Conservation (phyloP, 129 eudicot species). For the Lonicera japonica region DNA sequence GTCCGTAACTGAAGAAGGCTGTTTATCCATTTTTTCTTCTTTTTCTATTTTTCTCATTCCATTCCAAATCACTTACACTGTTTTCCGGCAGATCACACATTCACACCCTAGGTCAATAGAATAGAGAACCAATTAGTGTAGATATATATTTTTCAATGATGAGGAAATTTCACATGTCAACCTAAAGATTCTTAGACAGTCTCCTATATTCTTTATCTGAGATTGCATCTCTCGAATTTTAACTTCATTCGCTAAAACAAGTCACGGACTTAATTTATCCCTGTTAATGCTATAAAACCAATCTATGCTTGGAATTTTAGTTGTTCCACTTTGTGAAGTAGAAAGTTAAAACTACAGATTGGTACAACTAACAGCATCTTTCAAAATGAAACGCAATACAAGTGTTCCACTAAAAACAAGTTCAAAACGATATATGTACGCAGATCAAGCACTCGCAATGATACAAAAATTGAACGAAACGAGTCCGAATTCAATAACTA, state of each 20-base stretch:
- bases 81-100: neutral
- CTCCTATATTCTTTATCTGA: neutral
- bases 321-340: neutral
- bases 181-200: neutral
- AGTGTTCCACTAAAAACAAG: too few species aligned
- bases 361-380: neutral
- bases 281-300: neutral
- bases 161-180: too few species aligned
- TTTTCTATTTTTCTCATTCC: too few species aligned
- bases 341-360: neutral
- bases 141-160: neutral
- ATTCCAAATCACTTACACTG: too few species aligned
- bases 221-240: neutral
- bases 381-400: neutral
- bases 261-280: neutral
- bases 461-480: neutral
- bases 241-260: neutral
- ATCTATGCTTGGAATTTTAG: neutral
- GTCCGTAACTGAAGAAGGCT: too few species aligned
- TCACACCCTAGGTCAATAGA: neutral
- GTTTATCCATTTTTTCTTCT: too few species aligned
- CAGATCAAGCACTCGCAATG: neutral
- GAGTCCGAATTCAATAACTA: neutral
- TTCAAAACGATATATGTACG: neutral
- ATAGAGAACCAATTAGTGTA: neutral